Percentiles rank a stretch among this genome's conserved stretches.
phyloP scores from a whole-genome alignment of 108 stramenopile species.

The Cyclotella atomus region DNA sequence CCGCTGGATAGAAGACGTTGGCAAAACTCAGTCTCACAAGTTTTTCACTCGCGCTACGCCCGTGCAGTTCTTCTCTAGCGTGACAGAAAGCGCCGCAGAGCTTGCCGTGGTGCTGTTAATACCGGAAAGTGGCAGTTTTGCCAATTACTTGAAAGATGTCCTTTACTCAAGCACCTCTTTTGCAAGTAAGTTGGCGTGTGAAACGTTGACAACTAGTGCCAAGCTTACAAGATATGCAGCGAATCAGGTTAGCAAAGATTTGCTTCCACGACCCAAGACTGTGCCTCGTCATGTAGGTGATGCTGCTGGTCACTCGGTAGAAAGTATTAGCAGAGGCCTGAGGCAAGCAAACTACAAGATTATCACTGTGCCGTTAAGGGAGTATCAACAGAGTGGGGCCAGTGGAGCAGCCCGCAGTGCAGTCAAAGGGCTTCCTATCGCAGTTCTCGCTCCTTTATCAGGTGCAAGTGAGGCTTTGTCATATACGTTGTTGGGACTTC shows the following conservation, averaged over 20 bases:
- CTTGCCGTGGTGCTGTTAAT: slow-evolving; percentile 77
- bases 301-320: slow-evolving; percentile 58
- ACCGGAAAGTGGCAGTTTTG: slow-evolving; percentile 53
- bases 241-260: slow-evolving; percentile 34
- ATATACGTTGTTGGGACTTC: slow-evolving; percentile 73
- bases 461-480: slow-evolving; percentile 85
- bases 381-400: slow-evolving; percentile 67
- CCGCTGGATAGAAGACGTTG: slow-evolving; percentile 80
- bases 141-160: slow-evolving; percentile 64
- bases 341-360: slow-evolving; percentile 83
- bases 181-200: slow-evolving; percentile 70
- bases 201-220: slow-evolving; percentile 68
- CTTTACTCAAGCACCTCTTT: slow-evolving; percentile 55
- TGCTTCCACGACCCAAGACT: slow-evolving; percentile 49
- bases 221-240: slow-evolving; percentile 74
- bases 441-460: slow-evolving; percentile 72
- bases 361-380: slow-evolving; percentile 72
- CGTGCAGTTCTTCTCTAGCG: slow-evolving; percentile 69
- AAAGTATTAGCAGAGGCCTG: slow-evolving; percentile 73
- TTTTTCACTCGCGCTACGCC: slow-evolving; percentile 80
- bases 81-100: slow-evolving; percentile 68
- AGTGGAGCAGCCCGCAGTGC: slow-evolving; percentile 70
- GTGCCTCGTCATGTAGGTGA: slow-evolving; percentile 58
- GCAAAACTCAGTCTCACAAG: slow-evolving; percentile 83
- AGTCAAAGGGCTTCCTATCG: slow-evolving; percentile 76